These are phyloP conservation scores for Melastoma candidum DNA, from an alignment of 441 rosid species.

Conservation along the genomic window DNA sequence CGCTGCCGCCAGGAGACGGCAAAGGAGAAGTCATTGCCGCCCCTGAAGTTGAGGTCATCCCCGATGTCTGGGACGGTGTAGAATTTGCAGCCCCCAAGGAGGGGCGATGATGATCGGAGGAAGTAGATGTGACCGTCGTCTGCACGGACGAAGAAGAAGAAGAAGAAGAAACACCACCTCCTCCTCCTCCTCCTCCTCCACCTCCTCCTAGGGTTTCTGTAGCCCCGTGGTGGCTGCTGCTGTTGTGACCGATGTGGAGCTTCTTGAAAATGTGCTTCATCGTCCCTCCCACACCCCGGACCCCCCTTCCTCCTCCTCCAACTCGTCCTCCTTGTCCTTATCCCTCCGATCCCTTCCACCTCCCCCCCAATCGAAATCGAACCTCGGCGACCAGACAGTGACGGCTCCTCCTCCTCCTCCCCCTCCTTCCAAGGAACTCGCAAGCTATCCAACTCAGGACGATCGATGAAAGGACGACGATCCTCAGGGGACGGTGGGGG, in stretches of 20 bases:
- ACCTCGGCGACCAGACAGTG: no score
- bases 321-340: not conserved
- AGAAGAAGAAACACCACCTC: constrained; percentile 18
- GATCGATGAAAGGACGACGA: no score
- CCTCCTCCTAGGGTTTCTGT: constrained; percentile 33
- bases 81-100: constrained; percentile 4
- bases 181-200: no score
- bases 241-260: constrained; percentile 59
- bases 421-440: no score
- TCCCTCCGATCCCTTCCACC: not conserved
- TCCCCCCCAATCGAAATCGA: not conserved
- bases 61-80: constrained; percentile 1
- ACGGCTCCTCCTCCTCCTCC: no score
- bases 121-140: constrained; percentile 10
- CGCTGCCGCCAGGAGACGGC: constrained; percentile 2
- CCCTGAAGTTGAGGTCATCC: no score
- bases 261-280: constrained; percentile 97
- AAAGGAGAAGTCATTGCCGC: not conserved
- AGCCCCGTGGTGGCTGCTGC: constrained; percentile 60
- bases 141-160: constrained; percentile 26
- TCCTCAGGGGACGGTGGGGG: no score
- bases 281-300: constrained; percentile 16
- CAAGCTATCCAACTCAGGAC: no score
- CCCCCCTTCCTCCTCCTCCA: constrained; percentile 2
- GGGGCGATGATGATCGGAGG: constrained; percentile 1